Conservation (phyloP, 176 grass and related monocot species). For the Poa pratensis region DNA sequence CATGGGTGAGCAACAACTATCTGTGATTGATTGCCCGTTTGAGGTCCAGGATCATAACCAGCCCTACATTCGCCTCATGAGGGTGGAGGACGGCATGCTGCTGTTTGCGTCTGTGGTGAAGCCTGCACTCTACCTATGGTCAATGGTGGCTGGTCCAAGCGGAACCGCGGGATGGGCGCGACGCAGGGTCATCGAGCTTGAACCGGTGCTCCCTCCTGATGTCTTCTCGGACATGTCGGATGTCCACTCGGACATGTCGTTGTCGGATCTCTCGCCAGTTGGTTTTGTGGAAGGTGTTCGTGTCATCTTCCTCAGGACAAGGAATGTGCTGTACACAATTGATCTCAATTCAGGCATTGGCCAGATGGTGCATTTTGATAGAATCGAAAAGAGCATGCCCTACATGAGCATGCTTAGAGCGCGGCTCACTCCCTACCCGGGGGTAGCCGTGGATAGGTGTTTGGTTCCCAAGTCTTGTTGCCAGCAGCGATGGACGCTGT, state of each 20-base stretch:
- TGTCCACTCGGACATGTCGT: background rate
- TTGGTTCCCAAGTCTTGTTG: too few relatives aligned
- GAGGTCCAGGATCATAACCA: background rate
- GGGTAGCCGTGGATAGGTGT: too few relatives aligned
- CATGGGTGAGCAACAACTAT: background rate
- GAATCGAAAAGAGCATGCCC: background rate
- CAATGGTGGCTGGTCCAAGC: background rate
- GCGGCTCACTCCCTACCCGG: too few relatives aligned
- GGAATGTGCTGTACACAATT: background rate
- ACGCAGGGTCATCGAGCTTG: background rate
- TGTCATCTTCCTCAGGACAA: background rate
- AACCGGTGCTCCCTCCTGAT: background rate
- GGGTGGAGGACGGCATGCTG: slow-evolving; percentile 13
- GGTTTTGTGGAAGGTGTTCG: background rate
- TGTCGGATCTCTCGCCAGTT: background rate
- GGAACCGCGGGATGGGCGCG: background rate
- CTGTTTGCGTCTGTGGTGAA: background rate
- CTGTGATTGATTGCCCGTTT: background rate
- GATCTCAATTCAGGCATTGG: background rate
- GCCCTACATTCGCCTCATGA: background rate
- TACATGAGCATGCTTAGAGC: background rate
- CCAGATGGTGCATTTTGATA: background rate
- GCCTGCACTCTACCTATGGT: slow-evolving; percentile 8
- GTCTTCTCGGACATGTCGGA: background rate
- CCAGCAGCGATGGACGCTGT: too few relatives aligned